These are phyloP conservation scores for Sophora flavescens DNA, from an alignment of 306 rosid genomes.

Conservation along the genomic window DNA sequence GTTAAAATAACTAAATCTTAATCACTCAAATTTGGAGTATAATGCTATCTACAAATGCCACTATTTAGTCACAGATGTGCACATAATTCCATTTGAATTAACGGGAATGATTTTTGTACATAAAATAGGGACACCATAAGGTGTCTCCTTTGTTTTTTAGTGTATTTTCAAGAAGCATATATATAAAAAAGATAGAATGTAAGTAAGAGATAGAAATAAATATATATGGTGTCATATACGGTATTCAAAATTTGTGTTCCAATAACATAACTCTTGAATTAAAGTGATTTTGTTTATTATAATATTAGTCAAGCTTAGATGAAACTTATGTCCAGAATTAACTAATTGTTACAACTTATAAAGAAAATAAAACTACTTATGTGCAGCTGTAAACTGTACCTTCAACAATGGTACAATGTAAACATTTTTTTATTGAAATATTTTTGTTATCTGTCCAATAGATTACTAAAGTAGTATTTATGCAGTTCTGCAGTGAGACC, in stretches of 20 bases:
- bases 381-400: not conserved
- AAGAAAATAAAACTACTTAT: not conserved
- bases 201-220: no score
- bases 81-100: not conserved
- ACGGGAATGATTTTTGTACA: no score
- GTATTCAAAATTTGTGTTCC: no score
- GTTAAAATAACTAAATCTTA: constrained; percentile 10
- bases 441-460: not conserved
- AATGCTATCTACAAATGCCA: no score
- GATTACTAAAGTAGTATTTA: not conserved
- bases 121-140: no score
- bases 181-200: no score
- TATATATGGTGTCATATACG: no score
- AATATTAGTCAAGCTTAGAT: not conserved
- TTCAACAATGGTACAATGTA: not conserved
- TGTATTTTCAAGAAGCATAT: no score
- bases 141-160: no score
- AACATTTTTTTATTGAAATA: not conserved
- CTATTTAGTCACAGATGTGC: not conserved
- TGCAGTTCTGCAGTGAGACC: not conserved
- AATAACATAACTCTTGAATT: no score
- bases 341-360: not conserved
- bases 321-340: constrained; percentile 3
- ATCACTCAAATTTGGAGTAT: constrained; percentile 25
- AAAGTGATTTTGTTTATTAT: not conserved